Evolutionary conservation across 768 basidiomycete species (phyloP), one percentile per base, ranked within the genome.

Genomic region (Strobilomyces confusus): DNA sequence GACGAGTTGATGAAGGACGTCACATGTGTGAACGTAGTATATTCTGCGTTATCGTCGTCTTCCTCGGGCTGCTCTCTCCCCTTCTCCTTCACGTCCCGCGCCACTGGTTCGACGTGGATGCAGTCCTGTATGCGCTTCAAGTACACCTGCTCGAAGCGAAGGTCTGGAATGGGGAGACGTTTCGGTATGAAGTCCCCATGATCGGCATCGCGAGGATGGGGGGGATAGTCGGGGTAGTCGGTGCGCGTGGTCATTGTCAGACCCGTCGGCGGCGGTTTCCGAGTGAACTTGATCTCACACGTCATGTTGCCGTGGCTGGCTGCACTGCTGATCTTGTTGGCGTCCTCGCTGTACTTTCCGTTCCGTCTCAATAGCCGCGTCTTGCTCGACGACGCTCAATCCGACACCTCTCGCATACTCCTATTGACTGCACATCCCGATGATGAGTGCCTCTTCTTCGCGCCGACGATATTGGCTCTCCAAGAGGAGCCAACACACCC

Each of bases 381-480:
- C 51, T 43, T 71, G 20, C 54, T 60, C 51, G 50, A 47, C 48
- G 38, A 49, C 22, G 8, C 38, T 17, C 17, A 19, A 11, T 20
- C 22, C 38, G 48, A 54, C 45, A 0, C 34, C 3, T 55, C 63
- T 23, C 57, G 64, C 23, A 65, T 89, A 32, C 74, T 93, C 34
- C 68, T 97, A 4, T 69, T 98, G 42, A 95, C 94, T 1, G 92
- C 94, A 25, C 94, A 98, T 66, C 94, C 94, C 3, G 94, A 97
- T 65, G 94, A 98, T 66, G 94, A 97, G 72, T 85, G 84, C 67
- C 81, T 95, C 78, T 98, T 98, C 77, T 98, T 98, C 67, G 84
- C 85, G 4, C 94, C 94, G 0, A 93, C 91, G 0, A 68, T 95
- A 14, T 71, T 86, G 30, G 76, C 79, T 3, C 75, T 94, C 30